Evolutionary conservation across 371 early-diverging fungal genomes (phyloP).

Genomic region (Mortierella sp.): DNA sequence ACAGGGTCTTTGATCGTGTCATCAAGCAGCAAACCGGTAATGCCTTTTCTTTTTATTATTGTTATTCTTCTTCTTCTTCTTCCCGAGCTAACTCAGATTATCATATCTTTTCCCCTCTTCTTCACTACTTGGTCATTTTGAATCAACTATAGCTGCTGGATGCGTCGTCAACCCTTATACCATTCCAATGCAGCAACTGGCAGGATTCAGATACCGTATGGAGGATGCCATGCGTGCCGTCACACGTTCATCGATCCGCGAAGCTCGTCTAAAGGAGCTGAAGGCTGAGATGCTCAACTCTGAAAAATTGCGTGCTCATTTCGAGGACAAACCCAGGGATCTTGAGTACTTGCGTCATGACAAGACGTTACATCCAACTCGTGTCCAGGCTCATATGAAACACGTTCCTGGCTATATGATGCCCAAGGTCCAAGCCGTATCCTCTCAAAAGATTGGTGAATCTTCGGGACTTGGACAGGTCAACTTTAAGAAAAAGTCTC

Average conservation of each 20-base stretch:
- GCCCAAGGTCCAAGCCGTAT: conserved; percentile 70
- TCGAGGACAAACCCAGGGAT: conserved; percentile 96
- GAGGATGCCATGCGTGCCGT: conserved; percentile 89
- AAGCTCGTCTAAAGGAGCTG: conserved; percentile 93
- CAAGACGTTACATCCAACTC: conserved; percentile 82
- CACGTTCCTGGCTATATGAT: conserved; percentile 93
- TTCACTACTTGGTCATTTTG: too few relatives aligned
- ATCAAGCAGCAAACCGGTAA: conserved; percentile 71
- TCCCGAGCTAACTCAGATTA: too few relatives aligned
- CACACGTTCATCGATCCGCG: conserved; percentile 79
- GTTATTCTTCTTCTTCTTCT: not conserved
- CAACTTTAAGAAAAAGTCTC: conserved; percentile 43
- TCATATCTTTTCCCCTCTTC: too few relatives aligned
- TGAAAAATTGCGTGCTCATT: conserved; percentile 94
- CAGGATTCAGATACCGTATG: conserved; percentile 91
- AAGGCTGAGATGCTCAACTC: conserved; percentile 93
- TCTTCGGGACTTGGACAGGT: conserved; percentile 27
- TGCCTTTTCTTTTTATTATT: not conserved
- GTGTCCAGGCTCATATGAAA: conserved; percentile 88
- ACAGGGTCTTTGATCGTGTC: conserved; percentile 76
- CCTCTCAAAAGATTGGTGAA: conserved; percentile 50
- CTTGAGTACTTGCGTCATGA: conserved; percentile 94
- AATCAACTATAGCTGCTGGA: conserved; percentile 55
- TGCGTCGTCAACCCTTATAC: conserved; percentile 77
- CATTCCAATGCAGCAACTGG: conserved; percentile 90